Evolutionary conservation across 371 early-diverging fungal genomes (phyloP), one percentile per base, ranked within the genome.

Genomic region (Dinochytrium kinnereticum): DNA sequence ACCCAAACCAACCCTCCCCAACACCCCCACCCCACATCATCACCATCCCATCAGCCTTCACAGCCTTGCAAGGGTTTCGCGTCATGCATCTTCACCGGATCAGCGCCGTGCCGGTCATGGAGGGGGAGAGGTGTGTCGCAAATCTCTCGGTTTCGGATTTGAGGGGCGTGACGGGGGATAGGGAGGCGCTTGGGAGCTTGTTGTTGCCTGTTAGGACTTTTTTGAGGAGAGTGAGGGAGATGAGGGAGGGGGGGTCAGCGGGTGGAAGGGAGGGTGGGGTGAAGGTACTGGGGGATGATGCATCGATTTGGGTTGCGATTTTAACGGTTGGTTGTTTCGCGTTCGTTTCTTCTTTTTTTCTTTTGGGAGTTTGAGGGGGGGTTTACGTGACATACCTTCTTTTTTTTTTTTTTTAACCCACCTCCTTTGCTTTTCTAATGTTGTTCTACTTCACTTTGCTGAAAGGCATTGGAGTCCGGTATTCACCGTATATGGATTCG

Each of bases 401-500:
- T 44, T 7, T 44, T 44, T 44, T 44, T 44, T 44, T 44, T 44
- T 44, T 44, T 44, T 44, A n/a, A n/a, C n/a, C n/a, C n/a, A n/a
- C n/a, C n/a, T n/a, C n/a, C n/a, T n/a, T n/a, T n/a, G n/a, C n/a
- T n/a, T n/a, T n/a, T n/a, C n/a, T n/a, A n/a, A n/a, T n/a, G n/a
- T n/a, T n/a, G n/a, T n/a, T n/a, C n/a, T n/a, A n/a, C n/a, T n/a
- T n/a, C n/a, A n/a, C n/a, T n/a, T n/a, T n/a, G n/a, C n/a, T n/a
- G n/a, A n/a, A 40, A 30, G 34, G 74, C 78, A 72, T 38, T 74
- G 40, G 68, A 68, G 10, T 26, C 72, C 7, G 51, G 66, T 13
- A 76, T 83, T 31, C 86, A 86, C 68, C 68, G 81, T 7, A 73
- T 84, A 2, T 86, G 86, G 86, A 69, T 86, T 7, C 74, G 71